Evolutionary conservation across 2,329 filamentous ascomycete species (phyloP).

Genomic region (Apiospora aurea): DNA sequence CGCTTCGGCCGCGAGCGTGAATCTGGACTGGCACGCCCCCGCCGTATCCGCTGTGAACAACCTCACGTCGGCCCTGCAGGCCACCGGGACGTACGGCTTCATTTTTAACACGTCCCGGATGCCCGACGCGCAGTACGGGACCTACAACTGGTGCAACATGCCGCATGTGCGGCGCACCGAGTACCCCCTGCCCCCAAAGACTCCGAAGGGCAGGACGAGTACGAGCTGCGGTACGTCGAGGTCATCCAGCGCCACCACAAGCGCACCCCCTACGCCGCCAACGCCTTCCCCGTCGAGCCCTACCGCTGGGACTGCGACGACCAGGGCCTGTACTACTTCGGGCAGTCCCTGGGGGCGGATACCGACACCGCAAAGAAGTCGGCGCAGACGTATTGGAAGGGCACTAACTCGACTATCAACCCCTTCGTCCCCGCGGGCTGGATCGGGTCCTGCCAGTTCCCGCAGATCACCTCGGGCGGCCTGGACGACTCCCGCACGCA

Average conservation of each 20-base stretch:
- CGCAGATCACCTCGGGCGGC: slow-evolving; percentile 77
- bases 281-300: slow-evolving; percentile 76
- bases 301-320: slow-evolving; percentile 78
- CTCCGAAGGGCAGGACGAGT: slow-evolving; percentile 44
- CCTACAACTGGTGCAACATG: slow-evolving; percentile 89
- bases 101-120: slow-evolving; percentile 72
- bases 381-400: slow-evolving; percentile 69
- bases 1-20: slow-evolving; percentile 35
- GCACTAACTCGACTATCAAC: slow-evolving; percentile 68
- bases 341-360: slow-evolving; percentile 55
- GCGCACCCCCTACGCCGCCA: slow-evolving; percentile 79
- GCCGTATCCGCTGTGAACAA: slow-evolving; percentile 65
- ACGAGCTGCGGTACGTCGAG: slow-evolving; percentile 76
- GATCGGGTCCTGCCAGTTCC: slow-evolving; percentile 79
- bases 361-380: slow-evolving; percentile 39
- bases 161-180: slow-evolving; percentile 76
- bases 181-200: slow-evolving; percentile 61
- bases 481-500: slow-evolving; percentile 79
- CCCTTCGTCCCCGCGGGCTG: slow-evolving; percentile 72
- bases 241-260: slow-evolving; percentile 88
- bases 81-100: slow-evolving; percentile 74
- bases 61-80: slow-evolving; percentile 62
- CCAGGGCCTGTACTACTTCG: slow-evolving; percentile 74
- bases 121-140: slow-evolving; percentile 63
- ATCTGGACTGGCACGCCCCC: slow-evolving; percentile 66